phyloP scores from a whole-genome alignment of 306 rosid species.

The Quercus alba region DNA sequence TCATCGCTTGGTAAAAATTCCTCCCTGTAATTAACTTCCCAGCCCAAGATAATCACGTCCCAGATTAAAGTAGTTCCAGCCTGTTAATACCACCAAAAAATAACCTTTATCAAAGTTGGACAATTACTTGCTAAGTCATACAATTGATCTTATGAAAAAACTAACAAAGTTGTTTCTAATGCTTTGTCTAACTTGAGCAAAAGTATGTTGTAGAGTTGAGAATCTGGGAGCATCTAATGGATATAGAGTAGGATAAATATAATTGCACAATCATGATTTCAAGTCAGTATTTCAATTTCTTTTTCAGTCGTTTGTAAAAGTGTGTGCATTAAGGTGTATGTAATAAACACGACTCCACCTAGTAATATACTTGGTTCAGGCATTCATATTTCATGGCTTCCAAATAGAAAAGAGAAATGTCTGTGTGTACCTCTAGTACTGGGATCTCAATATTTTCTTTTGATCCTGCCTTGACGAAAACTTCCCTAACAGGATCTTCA shows the following conservation, averaged over 20 bases:
- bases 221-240: too few species aligned
- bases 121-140: neutral
- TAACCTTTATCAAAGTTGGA: neutral
- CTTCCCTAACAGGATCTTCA: constrained; percentile 32
- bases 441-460: constrained; percentile 47
- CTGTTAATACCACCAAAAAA: constrained; percentile 17
- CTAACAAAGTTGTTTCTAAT: neutral
- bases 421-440: constrained; percentile 34
- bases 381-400: too few species aligned
- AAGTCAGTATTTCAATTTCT: too few species aligned
- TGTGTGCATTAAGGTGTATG: too few species aligned
- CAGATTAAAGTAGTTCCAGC: constrained; percentile 41
- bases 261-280: too few species aligned
- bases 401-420: neutral
- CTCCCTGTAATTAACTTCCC: constrained; percentile 60
- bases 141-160: neutral
- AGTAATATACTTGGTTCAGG: too few species aligned
- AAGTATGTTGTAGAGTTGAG: too few species aligned
- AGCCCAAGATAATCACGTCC: constrained; percentile 48
- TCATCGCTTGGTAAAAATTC: constrained; percentile 49
- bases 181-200: neutral
- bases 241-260: too few species aligned
- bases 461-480: constrained; percentile 44
- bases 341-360: too few species aligned
- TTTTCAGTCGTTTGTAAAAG: too few species aligned